Percentiles rank a stretch among this genome's conserved stretches.
Conservation (phyloP, 2,329 filamentous ascomycete genomes). For the Paracorniculantispora psalliotae region DNA sequence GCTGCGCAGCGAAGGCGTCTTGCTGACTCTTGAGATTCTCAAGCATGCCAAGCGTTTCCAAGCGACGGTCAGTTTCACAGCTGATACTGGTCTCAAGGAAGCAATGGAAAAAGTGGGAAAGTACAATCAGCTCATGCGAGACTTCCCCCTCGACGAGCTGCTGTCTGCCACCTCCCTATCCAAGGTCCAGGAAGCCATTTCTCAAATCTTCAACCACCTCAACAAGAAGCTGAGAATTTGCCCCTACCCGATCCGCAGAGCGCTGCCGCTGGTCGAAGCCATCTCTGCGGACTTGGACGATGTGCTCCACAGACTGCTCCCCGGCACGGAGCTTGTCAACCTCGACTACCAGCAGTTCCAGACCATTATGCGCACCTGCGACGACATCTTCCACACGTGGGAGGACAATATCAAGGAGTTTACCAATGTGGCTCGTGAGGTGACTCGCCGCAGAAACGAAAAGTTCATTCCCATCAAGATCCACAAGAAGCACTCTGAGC, state of each 20-base stretch:
- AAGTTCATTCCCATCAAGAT: slow-evolving; percentile 99
- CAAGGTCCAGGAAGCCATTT: slow-evolving; percentile 84
- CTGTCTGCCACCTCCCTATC: slow-evolving; percentile 83
- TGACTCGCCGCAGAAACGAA: slow-evolving; percentile 87
- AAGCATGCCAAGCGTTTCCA: slow-evolving; percentile 98
- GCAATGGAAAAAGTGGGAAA: slow-evolving; percentile 95
- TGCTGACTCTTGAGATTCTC: slow-evolving; percentile 87
- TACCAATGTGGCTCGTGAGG: slow-evolving; percentile 93
- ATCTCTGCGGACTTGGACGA: slow-evolving; percentile 91
- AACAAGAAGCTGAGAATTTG: slow-evolving; percentile 98
- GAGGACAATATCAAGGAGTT: slow-evolving; percentile 97
- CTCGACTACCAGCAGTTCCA: slow-evolving; percentile 89
- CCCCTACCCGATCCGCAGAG: slow-evolving; percentile 88
- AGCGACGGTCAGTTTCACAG: slow-evolving; percentile 92
- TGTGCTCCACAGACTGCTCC: slow-evolving; percentile 77
- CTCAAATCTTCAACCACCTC: slow-evolving; percentile 85
- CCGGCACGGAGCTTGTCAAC: slow-evolving; percentile 83
- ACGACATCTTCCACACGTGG: slow-evolving; percentile 86
- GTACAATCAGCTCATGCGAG: slow-evolving; percentile 98
- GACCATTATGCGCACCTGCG: slow-evolving; percentile 74
- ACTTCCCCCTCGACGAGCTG: slow-evolving; percentile 93
- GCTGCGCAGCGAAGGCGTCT: slow-evolving; percentile 80
- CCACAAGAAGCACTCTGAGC: slow-evolving; percentile 76
- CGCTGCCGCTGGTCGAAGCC: slow-evolving; percentile 89
- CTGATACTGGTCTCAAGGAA: slow-evolving; percentile 93